phyloP scores from a whole-genome alignment of 2,329 filamentous ascomycete genomes.

The Beauveria asiatica region DNA sequence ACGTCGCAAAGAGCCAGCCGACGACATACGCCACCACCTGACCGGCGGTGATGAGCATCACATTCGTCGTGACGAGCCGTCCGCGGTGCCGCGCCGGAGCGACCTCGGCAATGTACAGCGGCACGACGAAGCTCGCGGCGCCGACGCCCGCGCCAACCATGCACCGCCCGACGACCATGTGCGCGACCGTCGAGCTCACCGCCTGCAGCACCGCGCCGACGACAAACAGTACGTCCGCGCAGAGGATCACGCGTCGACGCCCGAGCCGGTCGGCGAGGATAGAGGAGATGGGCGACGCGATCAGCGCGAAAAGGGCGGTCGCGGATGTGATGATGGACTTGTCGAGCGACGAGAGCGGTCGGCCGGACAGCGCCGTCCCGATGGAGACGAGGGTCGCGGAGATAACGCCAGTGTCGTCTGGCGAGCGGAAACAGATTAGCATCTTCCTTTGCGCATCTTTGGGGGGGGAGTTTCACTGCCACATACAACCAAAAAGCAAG shows the following conservation, averaged over 20 bases:
- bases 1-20: slow-evolving; percentile 64
- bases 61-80: slow-evolving; percentile 70
- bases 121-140: slow-evolving; percentile 72
- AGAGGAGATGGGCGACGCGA: slow-evolving; percentile 56
- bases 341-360: slow-evolving; percentile 51
- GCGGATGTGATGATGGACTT: slow-evolving; percentile 65
- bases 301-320: slow-evolving; percentile 57
- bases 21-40: slow-evolving; percentile 83
- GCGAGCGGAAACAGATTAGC: not conserved
- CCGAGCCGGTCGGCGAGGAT: slow-evolving; percentile 54
- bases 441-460: not conserved
- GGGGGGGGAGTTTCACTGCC: no score
- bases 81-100: slow-evolving; percentile 70
- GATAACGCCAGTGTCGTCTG: slow-evolving; percentile 61
- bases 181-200: slow-evolving; percentile 43
- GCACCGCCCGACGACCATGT: slow-evolving; percentile 60
- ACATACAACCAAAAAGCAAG: slow-evolving; percentile 58
- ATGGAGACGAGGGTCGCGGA: slow-evolving; percentile 60
- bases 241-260: slow-evolving; percentile 53
- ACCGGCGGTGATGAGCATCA: slow-evolving; percentile 76
- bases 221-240: slow-evolving; percentile 60
- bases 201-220: slow-evolving; percentile 60
- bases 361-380: slow-evolving; percentile 47
- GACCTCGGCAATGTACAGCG: slow-evolving; percentile 82
- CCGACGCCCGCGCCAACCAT: slow-evolving; percentile 68